A percentile compares a stretch with the other conserved stretches of the same genome.
phyloP scores from a whole-genome alignment of 2,329 filamentous ascomycete genomes.

The Passalora sequoiae region DNA sequence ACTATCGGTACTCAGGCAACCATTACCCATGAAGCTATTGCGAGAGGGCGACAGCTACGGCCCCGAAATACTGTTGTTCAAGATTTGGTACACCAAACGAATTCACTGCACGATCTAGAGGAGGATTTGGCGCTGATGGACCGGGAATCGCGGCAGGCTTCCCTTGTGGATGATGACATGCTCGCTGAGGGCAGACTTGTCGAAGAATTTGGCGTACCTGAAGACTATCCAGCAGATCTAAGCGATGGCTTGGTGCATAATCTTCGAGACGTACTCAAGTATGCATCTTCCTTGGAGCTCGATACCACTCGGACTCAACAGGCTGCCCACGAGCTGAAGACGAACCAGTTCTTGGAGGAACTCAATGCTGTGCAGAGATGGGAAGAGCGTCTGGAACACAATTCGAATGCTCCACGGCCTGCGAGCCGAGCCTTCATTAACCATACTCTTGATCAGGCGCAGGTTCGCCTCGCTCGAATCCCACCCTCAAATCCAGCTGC shows the following conservation, averaged over 20 bases:
- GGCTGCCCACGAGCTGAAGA: neutral
- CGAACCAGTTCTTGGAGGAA: constrained; percentile 11
- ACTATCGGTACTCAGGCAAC: constrained; percentile 1
- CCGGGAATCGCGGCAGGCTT: neutral
- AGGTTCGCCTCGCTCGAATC: neutral
- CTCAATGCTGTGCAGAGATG: constrained; percentile 12
- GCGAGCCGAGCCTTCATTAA: constrained; percentile 16
- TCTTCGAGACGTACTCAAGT: neutral
- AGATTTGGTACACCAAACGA: neutral
- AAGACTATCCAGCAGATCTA: neutral
- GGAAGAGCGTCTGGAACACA: constrained; percentile 7
- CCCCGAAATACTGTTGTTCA: neutral
- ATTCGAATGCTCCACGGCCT: neutral
- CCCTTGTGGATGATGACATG: neutral
- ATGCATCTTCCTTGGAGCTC: neutral
- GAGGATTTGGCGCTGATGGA: neutral
- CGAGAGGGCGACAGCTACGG: neutral
- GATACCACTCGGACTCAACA: too few relatives aligned
- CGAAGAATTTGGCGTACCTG: neutral
- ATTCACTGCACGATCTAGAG: too few relatives aligned
- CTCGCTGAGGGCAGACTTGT: neutral
- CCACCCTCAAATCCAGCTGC: neutral
- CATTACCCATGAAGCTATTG: neutral
- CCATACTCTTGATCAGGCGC: constrained; percentile 9
- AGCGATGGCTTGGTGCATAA: neutral